Conservation (phyloP, 805 yeast genomes). For the Candida fluviatilis region DNA sequence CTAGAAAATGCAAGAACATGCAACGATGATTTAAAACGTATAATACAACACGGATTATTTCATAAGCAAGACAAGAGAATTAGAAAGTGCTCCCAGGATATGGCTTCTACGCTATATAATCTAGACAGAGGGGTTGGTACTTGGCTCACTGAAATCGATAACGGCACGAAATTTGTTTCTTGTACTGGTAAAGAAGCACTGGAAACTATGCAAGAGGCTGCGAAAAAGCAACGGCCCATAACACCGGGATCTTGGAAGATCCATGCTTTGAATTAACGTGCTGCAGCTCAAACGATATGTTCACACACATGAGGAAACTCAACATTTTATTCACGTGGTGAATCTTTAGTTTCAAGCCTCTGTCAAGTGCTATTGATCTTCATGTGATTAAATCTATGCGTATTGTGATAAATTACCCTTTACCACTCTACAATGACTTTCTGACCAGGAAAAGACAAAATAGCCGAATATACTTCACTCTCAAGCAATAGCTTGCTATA, state of each 20-base stretch:
- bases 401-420: too few relatives aligned
- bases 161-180: constrained; percentile 10
- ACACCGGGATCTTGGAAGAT: constrained; percentile 16
- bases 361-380: too few relatives aligned
- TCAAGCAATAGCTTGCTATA: too few relatives aligned
- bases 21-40: constrained; percentile 20
- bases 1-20: constrained; percentile 26
- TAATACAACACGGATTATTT: constrained; percentile 35
- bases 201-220: constrained; percentile 1
- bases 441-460: too few relatives aligned
- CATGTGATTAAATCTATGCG: too few relatives aligned
- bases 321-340: too few relatives aligned
- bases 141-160: constrained; percentile 13
- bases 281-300: too few relatives aligned
- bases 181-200: constrained; percentile 1
- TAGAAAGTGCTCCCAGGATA: constrained; percentile 18
- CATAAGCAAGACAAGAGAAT: constrained; percentile 18
- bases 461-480: too few relatives aligned
- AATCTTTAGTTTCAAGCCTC: too few relatives aligned
- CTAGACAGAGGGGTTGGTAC: constrained; percentile 5
- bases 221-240: constrained; percentile 8
- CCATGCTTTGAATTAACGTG: too few relatives aligned
- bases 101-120: constrained; percentile 14
- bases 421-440: too few relatives aligned
- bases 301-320: too few relatives aligned